A percentile compares a stretch with the other conserved stretches of the same genome.
phyloP scores from a whole-genome alignment of 306 rosid genomes.

The Malus fusca region DNA sequence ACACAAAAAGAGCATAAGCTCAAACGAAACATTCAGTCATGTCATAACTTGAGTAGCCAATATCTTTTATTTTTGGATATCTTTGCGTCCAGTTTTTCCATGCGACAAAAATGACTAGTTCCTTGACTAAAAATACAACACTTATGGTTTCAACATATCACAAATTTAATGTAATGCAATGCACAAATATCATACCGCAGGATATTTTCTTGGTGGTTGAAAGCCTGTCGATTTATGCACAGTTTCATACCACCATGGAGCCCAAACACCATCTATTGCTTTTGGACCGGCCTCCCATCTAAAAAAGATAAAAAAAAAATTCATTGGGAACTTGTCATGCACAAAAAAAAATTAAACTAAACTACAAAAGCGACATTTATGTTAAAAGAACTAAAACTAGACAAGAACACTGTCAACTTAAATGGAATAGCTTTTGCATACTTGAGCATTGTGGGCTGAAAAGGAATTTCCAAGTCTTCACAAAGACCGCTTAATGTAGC shows the following conservation, averaged over 20 bases:
- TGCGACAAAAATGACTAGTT: background rate
- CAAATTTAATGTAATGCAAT: background rate
- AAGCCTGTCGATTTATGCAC: slow-evolving; percentile 61
- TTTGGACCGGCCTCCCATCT: slow-evolving; percentile 86
- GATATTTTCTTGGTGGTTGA: slow-evolving; percentile 43
- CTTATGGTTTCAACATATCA: background rate
- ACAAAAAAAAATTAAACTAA: background rate
- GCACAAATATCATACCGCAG: slow-evolving; percentile 36
- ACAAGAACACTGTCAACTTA: background rate
- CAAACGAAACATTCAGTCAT: background rate
- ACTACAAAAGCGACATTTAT: too few relatives aligned
- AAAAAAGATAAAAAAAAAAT: background rate
- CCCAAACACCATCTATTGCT: slow-evolving; percentile 74
- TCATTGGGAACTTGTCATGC: slow-evolving; percentile 18
- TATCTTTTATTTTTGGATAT: background rate
- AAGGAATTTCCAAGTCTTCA: slow-evolving; percentile 64
- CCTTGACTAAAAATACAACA: background rate
- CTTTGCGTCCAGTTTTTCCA: background rate
- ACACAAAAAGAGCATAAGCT: slow-evolving; percentile 11
- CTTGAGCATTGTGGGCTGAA: slow-evolving; percentile 68
- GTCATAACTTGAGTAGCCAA: background rate
- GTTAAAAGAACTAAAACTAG: background rate
- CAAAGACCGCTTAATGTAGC: slow-evolving; percentile 60
- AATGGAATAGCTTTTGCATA: background rate
- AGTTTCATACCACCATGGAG: slow-evolving; percentile 74